Base-by-base conservation (phyloP, 169 alveolate genomes). In the Babesia caballi region DNA sequence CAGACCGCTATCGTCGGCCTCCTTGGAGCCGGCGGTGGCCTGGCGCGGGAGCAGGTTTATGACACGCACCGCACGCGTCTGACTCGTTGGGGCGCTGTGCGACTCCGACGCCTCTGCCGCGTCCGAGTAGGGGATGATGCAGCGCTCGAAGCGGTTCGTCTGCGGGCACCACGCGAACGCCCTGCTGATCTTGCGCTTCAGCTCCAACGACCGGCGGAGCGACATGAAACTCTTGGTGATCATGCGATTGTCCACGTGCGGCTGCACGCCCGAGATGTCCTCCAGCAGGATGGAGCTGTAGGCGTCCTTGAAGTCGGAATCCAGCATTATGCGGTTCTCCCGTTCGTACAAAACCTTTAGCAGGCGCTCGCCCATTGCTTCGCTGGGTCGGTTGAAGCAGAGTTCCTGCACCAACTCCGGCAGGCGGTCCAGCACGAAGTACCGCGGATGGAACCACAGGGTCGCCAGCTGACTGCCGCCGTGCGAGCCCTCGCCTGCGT, bases 121-220 rank as follows among this genome's bases (percentile, higher is more conserved):
- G 25, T 47, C 32, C 33, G 51, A 6, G 21, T 47, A 52, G 1
- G 72, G 63, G 19, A 77, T 77, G 27, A 77, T 66, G 49, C 85
- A 65, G 9, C 85, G 59, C 65, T 77, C 85, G 42, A 49, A 77
- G 36, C 63, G 21, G 38, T 58, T 56, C 19, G 80, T 66, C 67
- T 77, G 85, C 15, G 85, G 82, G 27, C 85, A 77, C 85, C 85
- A 77, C 40, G 85, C 85, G 41, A 77, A 77, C 25, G 51, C 65
- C 7, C 75, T 51, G n/a, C 47, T 57, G 30, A 63, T 66, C 65
- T 54, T 77, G 23, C 44, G 32, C 73, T 67, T 66, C 52, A 28
- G 27, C 57, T 77, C 85, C 25, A 77, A 58, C 3, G 41, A 17
- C 4, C 63, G 58, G 9, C 85, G 66, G 50, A 77, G 38, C 17